Evolutionary conservation across 164 flowering plant genomes (phyloP).

Genomic region (Stephania cephalantha): DNA sequence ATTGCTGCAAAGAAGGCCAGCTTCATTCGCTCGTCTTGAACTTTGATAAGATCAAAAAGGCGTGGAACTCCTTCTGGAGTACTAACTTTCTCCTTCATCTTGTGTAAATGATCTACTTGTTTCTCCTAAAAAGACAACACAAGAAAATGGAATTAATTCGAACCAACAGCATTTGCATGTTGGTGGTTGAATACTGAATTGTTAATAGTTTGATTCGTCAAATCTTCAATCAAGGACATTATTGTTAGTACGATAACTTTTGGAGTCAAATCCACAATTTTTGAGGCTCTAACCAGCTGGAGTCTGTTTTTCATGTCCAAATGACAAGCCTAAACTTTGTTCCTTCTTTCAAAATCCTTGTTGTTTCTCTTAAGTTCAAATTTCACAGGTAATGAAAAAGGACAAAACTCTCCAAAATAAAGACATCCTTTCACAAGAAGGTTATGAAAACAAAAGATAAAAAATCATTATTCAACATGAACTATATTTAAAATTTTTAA

Average conservation of each 20-base stretch:
- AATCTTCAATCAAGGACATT: neutral
- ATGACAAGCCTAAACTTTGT: neutral
- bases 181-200: too few relatives aligned
- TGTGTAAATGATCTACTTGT: conserved; percentile 49
- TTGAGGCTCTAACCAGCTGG: neutral
- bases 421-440: neutral
- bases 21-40: conserved; percentile 78
- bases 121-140: conserved; percentile 57
- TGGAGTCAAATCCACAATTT: neutral
- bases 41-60: conserved; percentile 84
- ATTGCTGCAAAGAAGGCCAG: conserved; percentile 85
- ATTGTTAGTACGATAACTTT: neutral
- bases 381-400: neutral
- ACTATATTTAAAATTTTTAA: too few relatives aligned
- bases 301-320: neutral
- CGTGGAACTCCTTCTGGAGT: conserved; percentile 92
- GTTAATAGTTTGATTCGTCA: neutral
- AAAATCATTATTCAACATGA: neutral
- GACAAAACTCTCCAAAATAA: neutral
- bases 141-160: neutral
- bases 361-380: neutral
- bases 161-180: neutral
- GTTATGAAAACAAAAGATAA: neutral
- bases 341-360: neutral
- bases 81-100: conserved; percentile 51